Base-by-base conservation (phyloP, 164 flowering plant species). In the Berberis vulgaris region DNA sequence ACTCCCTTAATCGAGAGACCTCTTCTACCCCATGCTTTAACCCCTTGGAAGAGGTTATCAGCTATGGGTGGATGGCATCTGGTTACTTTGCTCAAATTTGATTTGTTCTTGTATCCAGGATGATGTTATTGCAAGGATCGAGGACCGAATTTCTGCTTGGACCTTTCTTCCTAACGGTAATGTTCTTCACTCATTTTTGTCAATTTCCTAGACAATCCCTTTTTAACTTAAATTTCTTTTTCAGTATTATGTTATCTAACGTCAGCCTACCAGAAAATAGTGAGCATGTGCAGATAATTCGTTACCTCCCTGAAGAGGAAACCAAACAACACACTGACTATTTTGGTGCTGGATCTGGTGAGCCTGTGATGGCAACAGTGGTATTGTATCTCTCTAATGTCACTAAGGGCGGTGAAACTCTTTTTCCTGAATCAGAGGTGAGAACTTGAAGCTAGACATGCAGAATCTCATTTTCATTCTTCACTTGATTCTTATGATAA, bases 161-260 rank as follows among this genome's bases (percentile, higher is more conserved):
- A 88, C 84, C 57, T 82, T 89, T 69, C 88, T 92, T 76, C 98
- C 98, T 12, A 75, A 76, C 78, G 93, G 98, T 86, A 74, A 63
- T 4, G 59, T 64, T 44, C 56, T 57, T 60, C 11, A 7, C 38
- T 58, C 54, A 38, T 56, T 40, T 9, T 62, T 12, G 55, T 67
- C 54, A 11, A 10, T 45, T 61, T 63, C 10, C 45, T 10, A 41
- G 12, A 26, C 26, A 26, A 26, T 26, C 26, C 26, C 26, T 26
- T 26, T 26, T 26, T 26, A 26, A 26, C 26, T 26, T 26, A 26
- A 26, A 26, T 26, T 26, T 26, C 26, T 26, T 26, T 26, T 26
- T 26, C 26, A 26, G 26, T 26, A 26, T 26, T 26, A 26, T 26
- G 26, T 26, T 26, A 26, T 26, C 26, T 26, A 26, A 26, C 26